These are phyloP conservation scores for Epicoccum nigrum DNA, from an alignment of 2,329 filamentous ascomycete genomes.

Conservation along the genomic window DNA sequence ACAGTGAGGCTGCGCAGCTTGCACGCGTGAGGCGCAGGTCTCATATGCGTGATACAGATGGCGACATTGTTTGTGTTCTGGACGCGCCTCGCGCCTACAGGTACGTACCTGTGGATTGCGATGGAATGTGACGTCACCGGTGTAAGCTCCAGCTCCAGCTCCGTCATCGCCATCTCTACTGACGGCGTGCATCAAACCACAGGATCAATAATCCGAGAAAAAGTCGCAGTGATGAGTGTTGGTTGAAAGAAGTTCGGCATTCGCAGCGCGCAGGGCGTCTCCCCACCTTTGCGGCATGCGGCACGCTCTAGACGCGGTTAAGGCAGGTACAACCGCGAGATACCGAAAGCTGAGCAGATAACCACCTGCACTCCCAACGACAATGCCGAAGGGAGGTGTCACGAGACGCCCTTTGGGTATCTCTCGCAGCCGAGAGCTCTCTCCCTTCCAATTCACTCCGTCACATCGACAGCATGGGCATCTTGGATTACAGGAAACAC, in stretches of 20 bases:
- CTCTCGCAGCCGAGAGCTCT: neutral
- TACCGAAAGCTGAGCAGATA: slow-evolving; percentile 18
- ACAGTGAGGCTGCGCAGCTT: neutral
- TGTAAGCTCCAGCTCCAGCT: neutral
- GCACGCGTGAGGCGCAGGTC: slow-evolving; percentile 7
- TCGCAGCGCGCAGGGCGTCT: slow-evolving; percentile 11
- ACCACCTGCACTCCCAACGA: slow-evolving; percentile 1
- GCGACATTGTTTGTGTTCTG: neutral
- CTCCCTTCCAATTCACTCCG: slow-evolving; percentile 1
- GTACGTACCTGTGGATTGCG: neutral
- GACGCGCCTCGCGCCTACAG: slow-evolving; percentile 5
- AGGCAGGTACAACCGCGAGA: slow-evolving; percentile 17
- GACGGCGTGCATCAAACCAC: no score
- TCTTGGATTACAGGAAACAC: slow-evolving; percentile 73
- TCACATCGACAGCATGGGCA: slow-evolving; percentile 54
- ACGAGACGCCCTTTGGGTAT: slow-evolving; percentile 7
- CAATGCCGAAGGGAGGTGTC: slow-evolving; percentile 22
- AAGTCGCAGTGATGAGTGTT: no score
- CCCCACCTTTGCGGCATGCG: slow-evolving; percentile 8
- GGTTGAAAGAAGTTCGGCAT: neutral
- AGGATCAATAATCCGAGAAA: no score
- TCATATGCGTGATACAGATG: slow-evolving; percentile 2
- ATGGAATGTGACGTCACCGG: neutral
- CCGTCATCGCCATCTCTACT: no score
- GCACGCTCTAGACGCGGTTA: slow-evolving; percentile 17